These are phyloP conservation scores for Scheffersomyces segobiensis DNA, from an alignment of 1,139 yeast genomes.

Conservation along the genomic window DNA sequence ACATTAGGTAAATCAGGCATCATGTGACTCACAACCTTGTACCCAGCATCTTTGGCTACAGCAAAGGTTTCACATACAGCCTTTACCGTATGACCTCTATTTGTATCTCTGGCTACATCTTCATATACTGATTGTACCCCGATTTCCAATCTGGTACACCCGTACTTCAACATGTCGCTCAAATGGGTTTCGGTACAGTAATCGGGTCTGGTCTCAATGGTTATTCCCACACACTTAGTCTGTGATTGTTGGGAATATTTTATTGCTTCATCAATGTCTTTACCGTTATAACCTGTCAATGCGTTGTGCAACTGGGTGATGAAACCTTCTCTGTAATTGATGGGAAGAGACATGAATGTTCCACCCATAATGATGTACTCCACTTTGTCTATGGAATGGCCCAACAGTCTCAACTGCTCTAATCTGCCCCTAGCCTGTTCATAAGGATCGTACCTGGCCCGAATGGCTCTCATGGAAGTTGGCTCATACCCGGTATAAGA, in stretches of 20 bases:
- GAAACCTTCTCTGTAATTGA: slow-evolving; percentile 84
- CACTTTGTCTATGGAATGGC: slow-evolving; percentile 95
- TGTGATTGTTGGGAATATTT: slow-evolving; percentile 88
- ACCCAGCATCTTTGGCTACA: slow-evolving; percentile 96
- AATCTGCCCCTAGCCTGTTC: slow-evolving; percentile 98
- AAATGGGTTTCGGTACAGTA: slow-evolving; percentile 96
- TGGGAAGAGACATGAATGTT: slow-evolving; percentile 93
- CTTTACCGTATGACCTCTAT: slow-evolving; percentile 96
- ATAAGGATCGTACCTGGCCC: slow-evolving; percentile 97
- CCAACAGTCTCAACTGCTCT: slow-evolving; percentile 91
- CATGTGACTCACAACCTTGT: slow-evolving; percentile 97
- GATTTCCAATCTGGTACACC: slow-evolving; percentile 94
- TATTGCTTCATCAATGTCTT: slow-evolving; percentile 87
- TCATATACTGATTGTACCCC: slow-evolving; percentile 98
- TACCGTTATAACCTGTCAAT: slow-evolving; percentile 88
- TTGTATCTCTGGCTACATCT: slow-evolving; percentile 97
- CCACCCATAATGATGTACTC: slow-evolving; percentile 99
- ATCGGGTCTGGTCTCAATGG: slow-evolving; percentile 98
- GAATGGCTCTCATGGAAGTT: slow-evolving; percentile 96
- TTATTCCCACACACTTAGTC: slow-evolving; percentile 97
- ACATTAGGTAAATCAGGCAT: slow-evolving; percentile 99
- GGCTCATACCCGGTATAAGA: slow-evolving; percentile 99
- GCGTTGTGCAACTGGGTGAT: slow-evolving; percentile 93
- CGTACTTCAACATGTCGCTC: slow-evolving; percentile 93
- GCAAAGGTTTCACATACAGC: slow-evolving; percentile 96